Base-by-base conservation (phyloP, 139 green algal species). In the Chlamydomonas sp. region DNA sequence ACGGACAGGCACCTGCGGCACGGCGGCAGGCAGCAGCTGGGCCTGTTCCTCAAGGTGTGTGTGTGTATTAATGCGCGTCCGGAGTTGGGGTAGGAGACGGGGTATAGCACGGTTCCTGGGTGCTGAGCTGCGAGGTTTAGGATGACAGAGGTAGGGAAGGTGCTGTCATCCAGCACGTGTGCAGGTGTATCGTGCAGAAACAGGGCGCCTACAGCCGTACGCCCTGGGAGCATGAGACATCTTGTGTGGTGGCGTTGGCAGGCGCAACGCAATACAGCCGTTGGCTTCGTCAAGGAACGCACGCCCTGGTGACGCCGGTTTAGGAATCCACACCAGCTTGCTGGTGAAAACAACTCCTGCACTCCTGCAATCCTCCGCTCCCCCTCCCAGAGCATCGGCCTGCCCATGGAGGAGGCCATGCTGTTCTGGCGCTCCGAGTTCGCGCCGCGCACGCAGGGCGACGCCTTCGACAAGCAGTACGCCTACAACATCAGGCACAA, bases 381-480 rank as follows among this genome's bases (percentile, higher is more conserved):
- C 5, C 20, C 31, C 14, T 2, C 80, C 67, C 94, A 98, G 95
- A 91, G 92, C 67, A 95, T 99, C 63, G 97, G 97, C 1, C 90
- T 99, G 85, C 95, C 94, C 0, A 79, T 99, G 87, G 97, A 99
- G 86, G 95, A 99, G 68, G 95, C 97, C 7, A 76, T 99, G 63
- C 61, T 94, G n/a, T 99, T 99, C 90, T 99, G 96, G 96, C 94
- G 96, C 68, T 85, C 90, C 1, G 92, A 96, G 78, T 98, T 99
- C 91, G 93, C 93, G 31, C 92, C 96, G 14, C 83, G 83, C 7
- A 91, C 85, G 2, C 77, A 93, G 2, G 92, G 76, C 1, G 98
- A 99, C 59, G 95, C 97, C 84, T 99, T 99, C 83, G 95, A 99
- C 82, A 99, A 99, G 94, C 89, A 99, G 89, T 99, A 99, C 92